Conservation (phyloP, 257 asterid species). For the Rhazya stricta region DNA sequence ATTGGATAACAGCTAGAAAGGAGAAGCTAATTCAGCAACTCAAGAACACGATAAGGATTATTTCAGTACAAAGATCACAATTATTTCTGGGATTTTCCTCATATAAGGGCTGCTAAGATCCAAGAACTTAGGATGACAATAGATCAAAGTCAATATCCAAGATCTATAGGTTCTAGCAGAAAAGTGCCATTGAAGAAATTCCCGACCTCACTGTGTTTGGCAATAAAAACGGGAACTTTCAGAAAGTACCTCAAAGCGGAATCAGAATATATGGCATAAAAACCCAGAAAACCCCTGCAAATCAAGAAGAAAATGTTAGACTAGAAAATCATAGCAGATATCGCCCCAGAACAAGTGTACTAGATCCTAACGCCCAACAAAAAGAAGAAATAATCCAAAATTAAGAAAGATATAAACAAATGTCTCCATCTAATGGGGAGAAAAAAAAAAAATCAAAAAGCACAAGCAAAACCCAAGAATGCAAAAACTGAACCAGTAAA, state of each 20-base stretch:
- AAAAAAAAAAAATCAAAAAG: not conserved
- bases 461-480: not conserved
- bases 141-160: not conserved
- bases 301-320: constrained; percentile 15
- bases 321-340: not conserved
- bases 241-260: constrained; percentile 12
- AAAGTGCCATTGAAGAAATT: constrained; percentile 7
- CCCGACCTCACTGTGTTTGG: not conserved
- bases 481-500: not conserved
- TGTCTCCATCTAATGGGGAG: not conserved
- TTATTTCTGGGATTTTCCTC: not conserved
- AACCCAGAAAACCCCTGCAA: constrained; percentile 24
- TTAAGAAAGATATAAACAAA: not conserved
- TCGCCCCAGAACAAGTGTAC: not conserved
- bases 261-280: constrained; percentile 24
- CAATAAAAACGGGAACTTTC: not conserved
- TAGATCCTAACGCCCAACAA: not conserved
- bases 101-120: not conserved
- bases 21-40: not conserved
- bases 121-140: not conserved
- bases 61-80: not conserved
- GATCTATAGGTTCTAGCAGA: constrained; percentile 10
- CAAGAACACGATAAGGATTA: not conserved
- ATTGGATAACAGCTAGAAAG: not conserved
- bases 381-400: not conserved